Percentiles rank a stretch among this genome's conserved stretches.
Evolutionary conservation across 148 eudicot species (phyloP).

Genomic region (Heliamphora exappendiculata): DNA sequence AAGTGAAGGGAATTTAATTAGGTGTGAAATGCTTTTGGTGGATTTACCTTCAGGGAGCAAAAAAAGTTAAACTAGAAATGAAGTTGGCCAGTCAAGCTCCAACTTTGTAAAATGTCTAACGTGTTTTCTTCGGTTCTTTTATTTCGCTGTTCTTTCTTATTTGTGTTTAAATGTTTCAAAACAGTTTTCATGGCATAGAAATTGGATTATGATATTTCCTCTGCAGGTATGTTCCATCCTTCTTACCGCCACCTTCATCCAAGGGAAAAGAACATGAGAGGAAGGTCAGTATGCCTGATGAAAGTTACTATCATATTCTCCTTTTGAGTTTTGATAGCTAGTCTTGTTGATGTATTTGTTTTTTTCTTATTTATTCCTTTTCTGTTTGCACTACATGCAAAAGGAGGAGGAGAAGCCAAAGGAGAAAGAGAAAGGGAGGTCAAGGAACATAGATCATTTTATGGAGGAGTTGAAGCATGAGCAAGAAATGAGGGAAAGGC

Average conservation of each 20-base stretch:
- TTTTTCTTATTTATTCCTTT: not conserved
- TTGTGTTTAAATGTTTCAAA: not conserved
- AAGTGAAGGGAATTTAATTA: not conserved
- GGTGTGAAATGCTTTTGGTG: not conserved
- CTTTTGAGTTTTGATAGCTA: not conserved
- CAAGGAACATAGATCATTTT: conserved; percentile 88
- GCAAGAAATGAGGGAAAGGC: conserved; percentile 92
- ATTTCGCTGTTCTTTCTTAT: not conserved
- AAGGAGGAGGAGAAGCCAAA: conserved; percentile 79
- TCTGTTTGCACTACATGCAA: conserved; percentile 21
- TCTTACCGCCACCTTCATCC: conserved; percentile 87
- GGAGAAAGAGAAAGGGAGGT: conserved; percentile 84
- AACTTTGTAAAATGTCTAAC: not conserved
- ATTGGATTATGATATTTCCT: conserved; percentile 24
- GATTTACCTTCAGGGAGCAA: not conserved
- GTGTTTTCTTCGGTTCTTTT: conserved; percentile 6
- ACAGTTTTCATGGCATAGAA: conserved; percentile 10
- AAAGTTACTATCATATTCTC: conserved; percentile 6
- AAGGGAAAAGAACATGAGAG: conserved; percentile 77
- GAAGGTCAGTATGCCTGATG: conserved; percentile 46
- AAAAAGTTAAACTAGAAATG: not conserved
- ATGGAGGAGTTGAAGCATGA: conserved; percentile 95
- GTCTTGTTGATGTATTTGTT: conserved; percentile 9
- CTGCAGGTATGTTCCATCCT: conserved; percentile 97
- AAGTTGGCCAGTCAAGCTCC: not conserved